These are phyloP conservation scores for Plasmodium inui DNA, from an alignment of 169 alveolate species.

Conservation along the genomic window DNA sequence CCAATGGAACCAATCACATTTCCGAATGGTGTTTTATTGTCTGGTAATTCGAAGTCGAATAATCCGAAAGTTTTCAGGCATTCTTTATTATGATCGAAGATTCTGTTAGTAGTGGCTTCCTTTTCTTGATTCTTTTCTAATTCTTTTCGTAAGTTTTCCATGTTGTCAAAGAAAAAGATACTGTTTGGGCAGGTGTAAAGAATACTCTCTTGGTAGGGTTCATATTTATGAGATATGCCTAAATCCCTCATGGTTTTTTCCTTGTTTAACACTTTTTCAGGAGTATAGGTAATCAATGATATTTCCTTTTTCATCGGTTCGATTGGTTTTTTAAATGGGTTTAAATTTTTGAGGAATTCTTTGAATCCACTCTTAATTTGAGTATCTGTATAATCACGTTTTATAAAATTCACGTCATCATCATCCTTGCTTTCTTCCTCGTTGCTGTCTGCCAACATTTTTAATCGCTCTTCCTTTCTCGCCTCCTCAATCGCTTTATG, in stretches of 20 bases:
- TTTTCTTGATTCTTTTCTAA: neutral
- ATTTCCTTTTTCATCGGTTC: slow-evolving; percentile 13
- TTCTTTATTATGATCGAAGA: neutral
- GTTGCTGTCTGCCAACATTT: neutral
- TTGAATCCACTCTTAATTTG: neutral
- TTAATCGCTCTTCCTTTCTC: slow-evolving; percentile 8
- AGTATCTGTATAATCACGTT: neutral
- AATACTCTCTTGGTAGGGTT: neutral
- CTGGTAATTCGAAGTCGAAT: neutral
- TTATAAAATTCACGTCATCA: neutral
- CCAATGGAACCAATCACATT: slow-evolving; percentile 33
- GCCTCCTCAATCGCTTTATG: neutral
- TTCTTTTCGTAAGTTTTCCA: neutral
- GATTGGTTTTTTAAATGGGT: slow-evolving; percentile 23
- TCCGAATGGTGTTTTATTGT: slow-evolving; percentile 2
- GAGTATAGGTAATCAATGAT: neutral
- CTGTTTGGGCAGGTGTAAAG: slow-evolving; percentile 30
- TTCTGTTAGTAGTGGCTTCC: neutral
- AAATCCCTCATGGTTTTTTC: neutral
- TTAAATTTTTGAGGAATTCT: slow-evolving; percentile 14
- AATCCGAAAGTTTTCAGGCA: slow-evolving; percentile 21
- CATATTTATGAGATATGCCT: slow-evolving; percentile 6
- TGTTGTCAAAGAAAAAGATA: neutral
- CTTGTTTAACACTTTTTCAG: neutral
- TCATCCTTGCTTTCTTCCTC: neutral